These are phyloP conservation scores for Pyrus hybrid DNA, from an alignment of 331 rosid genomes.

Conservation along the genomic window DNA sequence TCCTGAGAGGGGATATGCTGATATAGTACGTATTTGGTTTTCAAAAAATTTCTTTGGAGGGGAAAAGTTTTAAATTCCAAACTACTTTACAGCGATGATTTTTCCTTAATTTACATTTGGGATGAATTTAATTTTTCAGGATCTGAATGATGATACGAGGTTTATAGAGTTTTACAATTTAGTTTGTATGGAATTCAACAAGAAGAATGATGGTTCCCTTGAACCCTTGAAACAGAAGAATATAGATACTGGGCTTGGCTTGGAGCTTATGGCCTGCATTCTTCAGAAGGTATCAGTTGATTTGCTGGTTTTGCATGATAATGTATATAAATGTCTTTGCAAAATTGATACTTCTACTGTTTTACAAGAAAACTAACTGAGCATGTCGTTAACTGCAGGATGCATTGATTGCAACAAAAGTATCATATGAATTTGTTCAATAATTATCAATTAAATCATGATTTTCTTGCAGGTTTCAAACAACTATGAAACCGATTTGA, in stretches of 20 bases:
- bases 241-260: slow-evolving; percentile 92
- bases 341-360: background rate
- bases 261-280: slow-evolving; percentile 88
- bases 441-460: background rate
- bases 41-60: background rate
- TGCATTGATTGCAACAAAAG: background rate
- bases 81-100: background rate
- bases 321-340: background rate
- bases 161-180: slow-evolving; percentile 85
- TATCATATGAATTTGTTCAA: slow-evolving; percentile 4
- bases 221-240: slow-evolving; percentile 87
- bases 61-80: background rate
- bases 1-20: slow-evolving; percentile 64
- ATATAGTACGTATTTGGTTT: slow-evolving; percentile 40
- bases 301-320: slow-evolving; percentile 4
- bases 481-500: slow-evolving; percentile 89
- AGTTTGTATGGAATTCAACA: slow-evolving; percentile 94
- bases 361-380: background rate
- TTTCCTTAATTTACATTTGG: background rate
- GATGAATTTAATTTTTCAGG: slow-evolving; percentile 43
- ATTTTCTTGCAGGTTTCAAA: slow-evolving; percentile 69
- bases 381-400: background rate
- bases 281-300: slow-evolving; percentile 65
- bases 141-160: slow-evolving; percentile 76
- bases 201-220: slow-evolving; percentile 72